Evolutionary conservation across 495 filamentous ascomycete genomes (phyloP).

Genomic region (Aspergillus carlsbadensis): DNA sequence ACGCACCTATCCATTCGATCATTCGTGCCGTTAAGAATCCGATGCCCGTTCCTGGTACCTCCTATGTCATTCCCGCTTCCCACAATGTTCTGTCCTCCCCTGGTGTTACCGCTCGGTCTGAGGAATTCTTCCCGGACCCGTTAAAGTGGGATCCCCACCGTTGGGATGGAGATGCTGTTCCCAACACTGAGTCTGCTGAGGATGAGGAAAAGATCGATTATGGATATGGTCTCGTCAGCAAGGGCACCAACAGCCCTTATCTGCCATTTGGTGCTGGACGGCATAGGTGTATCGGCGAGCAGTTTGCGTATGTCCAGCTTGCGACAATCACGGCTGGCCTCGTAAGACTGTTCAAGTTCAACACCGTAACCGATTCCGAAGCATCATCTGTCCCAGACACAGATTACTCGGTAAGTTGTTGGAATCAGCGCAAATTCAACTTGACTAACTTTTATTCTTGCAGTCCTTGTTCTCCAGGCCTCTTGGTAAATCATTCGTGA

Average conservation of each 20-base stretch:
- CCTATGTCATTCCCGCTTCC: conserved; percentile 47
- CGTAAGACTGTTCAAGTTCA: conserved; percentile 47
- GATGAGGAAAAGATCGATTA: conserved; percentile 49
- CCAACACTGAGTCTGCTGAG: conserved; percentile 31
- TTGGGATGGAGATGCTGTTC: conserved; percentile 39
- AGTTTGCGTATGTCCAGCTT: conserved; percentile 56
- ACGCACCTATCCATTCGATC: conserved; percentile 64
- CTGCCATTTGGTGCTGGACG: conserved; percentile 56
- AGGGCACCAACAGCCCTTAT: conserved; percentile 55
- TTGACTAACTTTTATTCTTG: conserved; percentile 15
- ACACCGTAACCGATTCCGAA: conserved; percentile 26
- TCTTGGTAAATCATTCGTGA: conserved; percentile 39
- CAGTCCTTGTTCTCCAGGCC: conserved; percentile 55
- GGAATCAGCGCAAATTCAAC: neutral
- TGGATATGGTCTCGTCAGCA: conserved; percentile 48
- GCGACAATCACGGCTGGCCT: conserved; percentile 46
- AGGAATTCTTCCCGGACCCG: conserved; percentile 46
- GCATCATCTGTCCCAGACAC: conserved; percentile 40
- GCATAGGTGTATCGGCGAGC: conserved; percentile 57
- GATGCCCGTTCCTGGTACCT: conserved; percentile 47
- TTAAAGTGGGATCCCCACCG: conserved; percentile 53
- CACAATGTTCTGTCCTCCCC: conserved; percentile 51
- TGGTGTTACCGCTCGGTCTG: conserved; percentile 44
- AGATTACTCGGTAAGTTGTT: conserved; percentile 50
- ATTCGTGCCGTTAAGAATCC: conserved; percentile 62